Evolutionary conservation across 2,329 filamentous ascomycete genomes (phyloP), one percentile per base, ranked within the genome.

Genomic region (Botryotinia convoluta): DNA sequence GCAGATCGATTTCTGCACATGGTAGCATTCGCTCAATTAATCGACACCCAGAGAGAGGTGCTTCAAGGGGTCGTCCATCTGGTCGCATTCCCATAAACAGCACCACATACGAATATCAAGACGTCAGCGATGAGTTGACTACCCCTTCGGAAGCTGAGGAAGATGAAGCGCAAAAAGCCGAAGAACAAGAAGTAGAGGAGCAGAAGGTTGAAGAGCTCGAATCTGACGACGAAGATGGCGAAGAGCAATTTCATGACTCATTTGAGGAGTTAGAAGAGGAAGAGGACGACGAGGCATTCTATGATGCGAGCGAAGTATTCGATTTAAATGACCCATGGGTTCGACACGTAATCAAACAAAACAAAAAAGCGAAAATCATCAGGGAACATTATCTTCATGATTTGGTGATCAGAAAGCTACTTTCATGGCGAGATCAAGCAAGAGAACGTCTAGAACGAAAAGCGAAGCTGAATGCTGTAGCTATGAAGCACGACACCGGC

Each of bases 401-500:
- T 22, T 67, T 76, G 48, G 59, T 74, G 4, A 78, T 71, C 54
- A 74, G 54, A 57, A 73, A 75, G 57, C 39, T 81, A 45, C 73
- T 61, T 51, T 39, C 65, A 44, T 81, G 80, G 80, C 78, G 74
- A 73, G 73, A 78, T 20, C 76, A 75, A 73, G 76, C 79, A 62
- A 44, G 74, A 16, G 80, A 83, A 73, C 75, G 79, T 45, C 80
- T 80, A 71, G 80, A 84, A 69, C 77, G 80, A 45, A 83, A 81
- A 72, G 75, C 79, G 45, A 78, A 81, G 39, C 82, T 85, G 77
- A 81, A 84, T 73, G 76, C 79, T 20, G 81, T 84, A 71, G 86
- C 89, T n/a, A 75, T 81, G 14, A 83, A 83, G 32, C 84, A 85
- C 69, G 87, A 91, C 77, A 83, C 83, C 44, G 79, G 80, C 22